Base-by-base conservation (phyloP, 2,329 filamentous ascomycete species). In the Colletotrichum filicis region DNA sequence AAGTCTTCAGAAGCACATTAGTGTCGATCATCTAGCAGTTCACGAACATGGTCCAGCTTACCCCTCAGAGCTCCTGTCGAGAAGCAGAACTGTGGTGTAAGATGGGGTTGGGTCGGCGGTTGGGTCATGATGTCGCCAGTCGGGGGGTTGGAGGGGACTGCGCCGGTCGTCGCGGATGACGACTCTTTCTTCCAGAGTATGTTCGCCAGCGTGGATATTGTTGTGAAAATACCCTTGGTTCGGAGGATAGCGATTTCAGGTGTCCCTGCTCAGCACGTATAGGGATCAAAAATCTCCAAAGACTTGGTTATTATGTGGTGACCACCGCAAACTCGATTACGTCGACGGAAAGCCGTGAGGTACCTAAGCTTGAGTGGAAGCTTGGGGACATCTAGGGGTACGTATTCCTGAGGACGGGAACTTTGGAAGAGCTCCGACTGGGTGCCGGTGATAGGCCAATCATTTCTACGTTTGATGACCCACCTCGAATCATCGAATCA, bases 51-150 rank as follows among this genome's bases (percentile, higher is more conserved):
- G 3, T 28, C 19, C 30, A 64, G 64, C 86, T 55, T 81, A 94
- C 93, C 93, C 90, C 90, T 87, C 60, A 95, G 84, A 22, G 90
- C 87, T 59, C 88, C 87, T 66, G 92, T 91, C 14, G 92, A 92
- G 81, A 95, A 95, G 82, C 94, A 97, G 79, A 95, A 94, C 80
- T 94, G 92, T 57, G 92, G 93, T 73, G 89, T 93, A 74, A 95
- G 84, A 35, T 79, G 81, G 65, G 91, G 91, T 69, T 82, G 80
- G 12, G 78, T 70, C n/a, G 84, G 82, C 53, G 84, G 82, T 73
- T 84, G 82, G 57, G 84, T 83, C 88, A 89, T 89, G 76, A 79
- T 86, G 77, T 81, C 79, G 60, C 71, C 77, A 75, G 78, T 78
- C 75, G 76, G 75, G 73, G 79, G 75, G 60, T 77, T 76, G 71